These are phyloP conservation scores for Corylus americana DNA, from an alignment of 306 rosid genomes.

Conservation along the genomic window DNA sequence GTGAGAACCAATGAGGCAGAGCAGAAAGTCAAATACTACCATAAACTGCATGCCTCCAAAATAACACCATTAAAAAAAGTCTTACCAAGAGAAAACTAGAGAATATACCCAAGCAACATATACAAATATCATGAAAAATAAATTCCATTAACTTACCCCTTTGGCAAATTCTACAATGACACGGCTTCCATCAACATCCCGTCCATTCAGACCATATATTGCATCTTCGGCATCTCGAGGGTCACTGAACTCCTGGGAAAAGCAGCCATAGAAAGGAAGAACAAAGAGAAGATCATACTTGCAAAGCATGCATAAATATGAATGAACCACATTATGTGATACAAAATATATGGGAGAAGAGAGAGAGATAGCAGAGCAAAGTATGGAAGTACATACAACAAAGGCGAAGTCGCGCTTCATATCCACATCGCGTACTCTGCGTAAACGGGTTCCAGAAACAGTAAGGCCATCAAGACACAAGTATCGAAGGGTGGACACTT, in stretches of 20 bases:
- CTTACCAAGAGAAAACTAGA: neutral
- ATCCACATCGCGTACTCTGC: conserved; percentile 94
- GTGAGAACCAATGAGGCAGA: neutral
- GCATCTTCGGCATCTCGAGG: conserved; percentile 92
- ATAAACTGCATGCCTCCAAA: neutral
- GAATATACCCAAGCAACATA: neutral
- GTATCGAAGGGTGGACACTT: conserved; percentile 69
- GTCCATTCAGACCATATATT: conserved; percentile 71
- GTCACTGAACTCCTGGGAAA: conserved; percentile 71
- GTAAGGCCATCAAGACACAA: conserved; percentile 90
- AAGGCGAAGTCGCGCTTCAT: conserved; percentile 88
- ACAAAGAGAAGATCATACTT: conserved; percentile 23
- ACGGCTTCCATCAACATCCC: conserved; percentile 76
- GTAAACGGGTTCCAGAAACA: conserved; percentile 87
- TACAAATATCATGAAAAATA: neutral
- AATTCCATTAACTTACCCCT: conserved; percentile 49
- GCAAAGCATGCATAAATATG: conserved; percentile 17
- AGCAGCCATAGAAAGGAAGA: conserved; percentile 33
- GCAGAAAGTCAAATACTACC: neutral
- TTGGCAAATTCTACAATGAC: conserved; percentile 73
- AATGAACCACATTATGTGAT: neutral
- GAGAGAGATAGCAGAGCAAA: neutral
- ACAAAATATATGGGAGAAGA: neutral
- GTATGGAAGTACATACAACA: conserved; percentile 55
- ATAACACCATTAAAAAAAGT: neutral